These are phyloP conservation scores for Camelina hispida DNA, from an alignment of 345 rosid genomes.

Conservation along the genomic window DNA sequence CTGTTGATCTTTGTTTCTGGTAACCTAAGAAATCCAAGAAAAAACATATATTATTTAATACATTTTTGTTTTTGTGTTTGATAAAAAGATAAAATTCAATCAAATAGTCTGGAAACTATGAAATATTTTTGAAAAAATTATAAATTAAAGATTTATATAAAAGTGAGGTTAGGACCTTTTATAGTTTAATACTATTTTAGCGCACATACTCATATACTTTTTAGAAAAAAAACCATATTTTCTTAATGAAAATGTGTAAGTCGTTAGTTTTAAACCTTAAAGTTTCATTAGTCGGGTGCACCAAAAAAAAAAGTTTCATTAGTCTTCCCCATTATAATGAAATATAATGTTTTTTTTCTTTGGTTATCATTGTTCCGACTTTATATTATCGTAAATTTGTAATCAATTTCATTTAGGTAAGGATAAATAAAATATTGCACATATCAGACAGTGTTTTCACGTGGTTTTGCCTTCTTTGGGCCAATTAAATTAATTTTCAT, in stretches of 20 bases:
- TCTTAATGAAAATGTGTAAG: background rate
- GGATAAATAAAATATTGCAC: background rate
- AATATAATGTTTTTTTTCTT: too few species aligned
- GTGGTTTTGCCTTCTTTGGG: slow-evolving; percentile 14
- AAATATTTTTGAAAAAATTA: too few species aligned
- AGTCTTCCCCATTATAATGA: background rate
- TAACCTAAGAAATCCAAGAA: slow-evolving; percentile 36
- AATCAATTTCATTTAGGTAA: slow-evolving; percentile 13
- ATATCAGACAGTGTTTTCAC: slow-evolving; percentile 1
- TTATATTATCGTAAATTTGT: background rate
- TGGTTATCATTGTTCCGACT: background rate
- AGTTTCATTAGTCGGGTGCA: too few species aligned
- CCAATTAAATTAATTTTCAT: slow-evolving; percentile 1
- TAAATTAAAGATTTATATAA: background rate
- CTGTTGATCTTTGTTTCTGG: slow-evolving; percentile 48
- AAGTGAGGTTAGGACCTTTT: background rate
- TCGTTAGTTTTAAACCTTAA: background rate
- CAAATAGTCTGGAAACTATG: too few species aligned
- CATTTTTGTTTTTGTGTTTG: too few species aligned
- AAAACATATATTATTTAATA: too few species aligned
- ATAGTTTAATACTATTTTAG: too few species aligned
- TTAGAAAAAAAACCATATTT: too few species aligned
- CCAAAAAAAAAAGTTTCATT: too few species aligned
- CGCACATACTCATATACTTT: background rate
- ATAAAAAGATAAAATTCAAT: too few species aligned